These are phyloP conservation scores for Arthrinium puccinioides DNA, from an alignment of 2,329 filamentous ascomycete species.

Conservation along the genomic window DNA sequence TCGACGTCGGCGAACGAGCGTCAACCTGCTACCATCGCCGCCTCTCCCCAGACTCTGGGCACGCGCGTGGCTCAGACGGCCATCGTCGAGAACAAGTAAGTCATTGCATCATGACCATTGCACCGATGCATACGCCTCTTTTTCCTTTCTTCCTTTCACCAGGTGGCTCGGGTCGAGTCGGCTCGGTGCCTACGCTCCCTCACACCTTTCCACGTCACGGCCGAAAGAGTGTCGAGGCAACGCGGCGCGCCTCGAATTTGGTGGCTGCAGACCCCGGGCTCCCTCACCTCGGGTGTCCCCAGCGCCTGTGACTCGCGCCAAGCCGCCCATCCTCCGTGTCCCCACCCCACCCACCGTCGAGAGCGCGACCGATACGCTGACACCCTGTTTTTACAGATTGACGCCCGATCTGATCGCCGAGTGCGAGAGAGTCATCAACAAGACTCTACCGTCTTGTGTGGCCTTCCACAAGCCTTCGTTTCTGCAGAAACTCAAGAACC, in stretches of 20 bases:
- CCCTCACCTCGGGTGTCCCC: conserved; percentile 8
- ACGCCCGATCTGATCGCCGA: conserved; percentile 51
- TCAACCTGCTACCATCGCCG: conserved; percentile 31
- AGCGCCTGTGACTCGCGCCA: conserved; percentile 7
- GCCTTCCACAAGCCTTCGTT: conserved; percentile 58
- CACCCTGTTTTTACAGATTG: conserved; percentile 26
- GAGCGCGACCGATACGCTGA: conserved; percentile 7
- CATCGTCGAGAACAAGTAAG: conserved; percentile 46
- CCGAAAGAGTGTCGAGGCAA: conserved; percentile 4
- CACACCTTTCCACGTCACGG: conserved; percentile 6
- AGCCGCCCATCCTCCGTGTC: conserved; percentile 6
- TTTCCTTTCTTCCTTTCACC: conserved; percentile 5
- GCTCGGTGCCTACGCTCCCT: conserved; percentile 2
- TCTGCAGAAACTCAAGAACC: conserved; percentile 52
- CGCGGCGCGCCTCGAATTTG: conserved; percentile 5
- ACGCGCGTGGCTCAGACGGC: conserved; percentile 38
- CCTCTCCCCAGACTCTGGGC: conserved; percentile 25
- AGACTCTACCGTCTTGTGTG: conserved; percentile 53
- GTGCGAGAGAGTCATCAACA: conserved; percentile 54
- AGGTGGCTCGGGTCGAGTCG: background rate
- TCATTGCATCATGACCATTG: too few species aligned
- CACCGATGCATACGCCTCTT: too few species aligned
- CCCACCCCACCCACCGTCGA: conserved; percentile 1
- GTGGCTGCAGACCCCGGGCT: conserved; percentile 7
- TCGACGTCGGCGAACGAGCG: conserved; percentile 31